Evolutionary conservation across 768 basidiomycete genomes (phyloP), one percentile per base, ranked within the genome.

Genomic region (Suillus spraguei): DNA sequence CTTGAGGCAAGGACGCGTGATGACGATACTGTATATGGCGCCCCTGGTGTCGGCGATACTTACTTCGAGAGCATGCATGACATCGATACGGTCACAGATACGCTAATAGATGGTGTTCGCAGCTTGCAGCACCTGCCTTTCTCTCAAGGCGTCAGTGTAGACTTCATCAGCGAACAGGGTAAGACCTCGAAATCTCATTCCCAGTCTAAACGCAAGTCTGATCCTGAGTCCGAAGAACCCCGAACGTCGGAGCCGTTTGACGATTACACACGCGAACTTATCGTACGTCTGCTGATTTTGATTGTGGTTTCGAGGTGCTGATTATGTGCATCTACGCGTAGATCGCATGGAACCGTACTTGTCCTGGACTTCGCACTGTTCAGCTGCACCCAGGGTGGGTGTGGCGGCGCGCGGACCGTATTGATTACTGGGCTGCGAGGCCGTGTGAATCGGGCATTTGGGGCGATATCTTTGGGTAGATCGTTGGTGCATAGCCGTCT

Each of bases 311-410:
- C 20, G 20, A 5, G 10, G 52, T 6, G 6, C 52, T 53, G 4
- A 53, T 33, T 6, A n/a, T 53, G 52, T n/a, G 10, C 16, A 2
- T 32, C 20, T 53, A 20, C 20, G 5, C 20, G 74, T 83, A 41
- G 75, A 79, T 11, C 36, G 78, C 81, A 9, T 83, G 82, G 82
- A 78, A 77, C 56, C 74, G 76, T 52, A 77, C 77, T 49, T 81
- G 81, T 61, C 73, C 72, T 3, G 60, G 60, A 55, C 67, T 83
- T 61, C 72, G 76, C 24, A 76, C 78, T 69, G 76, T 83, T 11
- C 81, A 81, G 63, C 75, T 83, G 50, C 73, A 75, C 59, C 70
- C 77, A 7, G 76, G 73, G 4, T 78, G 71, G 61, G 72, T 76
- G 5, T 80, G 82, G 81, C 72, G 73, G 32, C 74, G 82, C 32